phyloP scores from a whole-genome alignment of 345 rosid species.

The Ceriops zippeliana region DNA sequence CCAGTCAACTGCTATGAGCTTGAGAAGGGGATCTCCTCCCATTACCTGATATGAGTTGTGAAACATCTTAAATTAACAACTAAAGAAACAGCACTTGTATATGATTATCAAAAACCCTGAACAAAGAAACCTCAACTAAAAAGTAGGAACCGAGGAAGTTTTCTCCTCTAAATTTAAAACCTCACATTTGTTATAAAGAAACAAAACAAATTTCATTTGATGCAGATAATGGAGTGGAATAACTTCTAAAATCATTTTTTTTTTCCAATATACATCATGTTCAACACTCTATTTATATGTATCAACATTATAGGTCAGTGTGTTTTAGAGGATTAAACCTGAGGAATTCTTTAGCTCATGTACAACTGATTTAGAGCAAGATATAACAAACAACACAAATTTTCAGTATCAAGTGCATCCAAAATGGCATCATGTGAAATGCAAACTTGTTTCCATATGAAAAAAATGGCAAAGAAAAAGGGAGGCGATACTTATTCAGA shows the following conservation, averaged over 20 bases:
- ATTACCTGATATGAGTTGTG: slow-evolving; percentile 47
- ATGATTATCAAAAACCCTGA: neutral
- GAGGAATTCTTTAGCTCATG: no score
- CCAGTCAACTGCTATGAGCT: slow-evolving; percentile 92
- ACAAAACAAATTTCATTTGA: neutral
- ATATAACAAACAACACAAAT: no score
- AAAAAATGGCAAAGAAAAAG: no score
- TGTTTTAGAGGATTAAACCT: no score
- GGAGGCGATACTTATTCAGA: no score
- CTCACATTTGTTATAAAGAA: neutral
- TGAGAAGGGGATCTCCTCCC: slow-evolving; percentile 92
- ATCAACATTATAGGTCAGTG: no score
- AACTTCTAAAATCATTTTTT: neutral
- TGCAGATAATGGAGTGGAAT: no score
- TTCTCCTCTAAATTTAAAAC: neutral
- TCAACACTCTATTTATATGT: neutral
- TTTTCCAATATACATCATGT: neutral
- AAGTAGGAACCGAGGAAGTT: neutral
- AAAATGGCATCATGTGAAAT: no score
- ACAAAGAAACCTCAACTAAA: neutral
- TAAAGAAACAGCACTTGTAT: neutral
- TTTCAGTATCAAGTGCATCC: no score
- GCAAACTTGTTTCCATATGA: no score
- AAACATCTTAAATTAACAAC: neutral
- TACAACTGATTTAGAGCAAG: no score